Evolutionary conservation across 345 rosid species (phyloP), one percentile per base, ranked within the genome.

Genomic region (Durio zibethinus): DNA sequence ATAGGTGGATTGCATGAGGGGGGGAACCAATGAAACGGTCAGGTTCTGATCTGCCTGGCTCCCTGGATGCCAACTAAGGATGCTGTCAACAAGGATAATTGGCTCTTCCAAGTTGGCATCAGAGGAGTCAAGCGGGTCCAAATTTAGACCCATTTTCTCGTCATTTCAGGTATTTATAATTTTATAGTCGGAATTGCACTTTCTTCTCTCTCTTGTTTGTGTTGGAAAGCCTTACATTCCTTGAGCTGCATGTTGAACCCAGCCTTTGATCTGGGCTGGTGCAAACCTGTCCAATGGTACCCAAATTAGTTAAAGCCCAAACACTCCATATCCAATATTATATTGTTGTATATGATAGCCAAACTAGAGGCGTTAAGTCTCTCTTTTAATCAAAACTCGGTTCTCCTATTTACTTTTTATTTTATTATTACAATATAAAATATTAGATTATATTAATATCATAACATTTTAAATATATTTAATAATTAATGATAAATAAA

Each of bases 1-100:
- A 5, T 16, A 60, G 64, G 64, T 60, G 36, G 29, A 60, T 33
- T 25, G 23, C 4, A 7, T 0, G 21, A 69, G 23, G 23, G 2
- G 14, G 7, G 7, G 2, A 25, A 1, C 0, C 18, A 48, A 71
- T 18, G 69, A 65, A 65, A 52, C 5, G 45, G 40, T 50, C 43
- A 10, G 0, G 60, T 71, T 50, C 14, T 35, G 76, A 73, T 73
- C 76, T 73, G 76, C 76, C 76, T 73, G 76, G 76, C 66, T 73
- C 76, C 76, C 76, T 73, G 76, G 38, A 73, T 73, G 76, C 76
- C 76, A 73, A 56, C 53, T 73, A 73, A 21, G 76, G 53, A 73
- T 33, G 66, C 50, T 40, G 76, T 73, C 65, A 15, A 73, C 0
- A 7, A n/a, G n/a, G n/a, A 8, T 18, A 1, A 73, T 73, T 56